phyloP scores from a whole-genome alignment of 2,329 filamentous ascomycete genomes.

The Tolypocladium inflatum region DNA sequence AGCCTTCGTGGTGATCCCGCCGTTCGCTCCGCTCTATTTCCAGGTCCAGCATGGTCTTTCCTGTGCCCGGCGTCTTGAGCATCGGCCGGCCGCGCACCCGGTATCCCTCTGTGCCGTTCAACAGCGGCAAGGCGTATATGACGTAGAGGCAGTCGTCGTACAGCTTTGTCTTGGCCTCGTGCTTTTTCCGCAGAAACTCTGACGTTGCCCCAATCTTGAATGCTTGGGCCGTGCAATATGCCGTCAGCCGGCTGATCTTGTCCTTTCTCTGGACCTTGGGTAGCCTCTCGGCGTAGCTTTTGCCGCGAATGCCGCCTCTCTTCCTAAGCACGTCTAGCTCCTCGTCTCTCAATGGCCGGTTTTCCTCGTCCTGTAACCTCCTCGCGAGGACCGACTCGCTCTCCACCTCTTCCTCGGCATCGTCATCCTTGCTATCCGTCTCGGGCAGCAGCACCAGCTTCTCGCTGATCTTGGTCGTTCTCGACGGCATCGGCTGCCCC shows the following conservation, averaged over 20 bases:
- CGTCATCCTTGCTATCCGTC: slow-evolving; percentile 50
- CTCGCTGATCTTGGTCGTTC: slow-evolving; percentile 90
- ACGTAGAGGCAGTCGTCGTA: slow-evolving; percentile 97
- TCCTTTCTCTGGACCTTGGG: slow-evolving; percentile 82
- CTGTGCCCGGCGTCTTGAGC: slow-evolving; percentile 78
- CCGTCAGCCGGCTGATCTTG: slow-evolving; percentile 81
- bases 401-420: slow-evolving; percentile 49
- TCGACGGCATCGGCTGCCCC: slow-evolving; percentile 60
- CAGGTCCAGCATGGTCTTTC: slow-evolving; percentile 85
- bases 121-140: slow-evolving; percentile 83
- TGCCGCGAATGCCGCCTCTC: slow-evolving; percentile 55
- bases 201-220: slow-evolving; percentile 87
- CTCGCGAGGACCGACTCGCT: slow-evolving; percentile 27
- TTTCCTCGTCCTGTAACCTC: slow-evolving; percentile 46
- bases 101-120: slow-evolving; percentile 80
- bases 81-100: slow-evolving; percentile 83
- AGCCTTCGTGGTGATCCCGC: slow-evolving; percentile 83
- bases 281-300: slow-evolving; percentile 88
- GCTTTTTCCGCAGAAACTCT: slow-evolving; percentile 76
- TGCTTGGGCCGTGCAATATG: slow-evolving; percentile 90
- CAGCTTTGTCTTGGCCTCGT: slow-evolving; percentile 86
- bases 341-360: slow-evolving; percentile 56
- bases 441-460: slow-evolving; percentile 94
- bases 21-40: slow-evolving; percentile 92
- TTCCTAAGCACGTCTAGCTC: slow-evolving; percentile 56